Evolutionary conservation across 2,329 filamentous ascomycete genomes (phyloP), one percentile per base, ranked within the genome.

Genomic region (Colletotrichum nymphaeae): DNA sequence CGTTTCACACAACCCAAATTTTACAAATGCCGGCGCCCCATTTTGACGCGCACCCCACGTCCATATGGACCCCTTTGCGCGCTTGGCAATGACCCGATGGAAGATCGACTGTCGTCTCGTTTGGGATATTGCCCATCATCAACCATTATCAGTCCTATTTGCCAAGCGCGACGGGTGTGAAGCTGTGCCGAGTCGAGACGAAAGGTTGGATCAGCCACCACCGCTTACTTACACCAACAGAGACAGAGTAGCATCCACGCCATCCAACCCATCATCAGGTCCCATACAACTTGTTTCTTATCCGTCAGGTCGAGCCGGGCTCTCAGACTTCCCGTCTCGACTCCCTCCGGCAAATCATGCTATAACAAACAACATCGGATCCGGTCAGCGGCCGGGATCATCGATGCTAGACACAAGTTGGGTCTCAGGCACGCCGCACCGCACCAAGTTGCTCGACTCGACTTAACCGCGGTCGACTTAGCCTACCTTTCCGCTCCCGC

Each of bases 341-440:
- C 37, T 66, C 26, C 42, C 59, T 28, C 73, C 73, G 66, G 66
- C 67, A 74, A 75, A 71, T 67, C 73, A 75, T 74, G 70, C 73
- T 74, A 30, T 53, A 67, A 63, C 52, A 49, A 68, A 59, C 55
- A 56, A 70, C 71, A 73, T 66, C 46, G 56, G 60, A 59, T 69
- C 52, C 60, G 24, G 55, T 49, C 42, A n/a, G 30, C 19, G 53
- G 46, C 66, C 22, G 53, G 70, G 59, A 37, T 64, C 53, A 59
- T 73, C 70, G 66, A 73, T 60, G 53, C 58, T 46, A 65, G 70
- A 70, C 52, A 73, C 70, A 42, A 56, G 24, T n/a, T 55, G 70
- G 70, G 70, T 73, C 42, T 73, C 71, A 66, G 60, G 55, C 67
- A 42, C 37, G 37, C 37, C 37, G 37, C 37, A 62, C 67, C 35